Evolutionary conservation across 805 yeast species (phyloP), one percentile per base, ranked within the genome.

Genomic region (Wickerhamiella kurtzmanii): DNA sequence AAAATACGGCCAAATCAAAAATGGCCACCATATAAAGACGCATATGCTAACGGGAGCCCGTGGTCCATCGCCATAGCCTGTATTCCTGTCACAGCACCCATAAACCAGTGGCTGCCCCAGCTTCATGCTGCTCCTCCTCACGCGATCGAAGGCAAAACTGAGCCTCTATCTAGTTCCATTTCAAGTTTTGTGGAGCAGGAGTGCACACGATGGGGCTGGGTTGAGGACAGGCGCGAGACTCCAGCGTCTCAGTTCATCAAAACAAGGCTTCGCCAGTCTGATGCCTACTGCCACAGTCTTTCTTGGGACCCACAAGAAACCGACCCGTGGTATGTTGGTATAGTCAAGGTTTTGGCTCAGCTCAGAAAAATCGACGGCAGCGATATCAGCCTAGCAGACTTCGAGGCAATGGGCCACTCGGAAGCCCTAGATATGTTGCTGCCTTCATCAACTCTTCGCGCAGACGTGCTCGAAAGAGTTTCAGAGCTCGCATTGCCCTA

Each of bases 271-370:
- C 51, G 61, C 5, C 47, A 49, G n/a, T 49, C 58, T 1, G 68
- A 64, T 38, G 51, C 44, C 39, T 57, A 47, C 38, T 53, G 57
- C 18, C 32, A 35, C 13, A 35, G 59, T 2, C 50, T 51, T 1
- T 48, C 48, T 4, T 44, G 49, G 43, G 43, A 50, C 18, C 50
- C 59, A 2, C 44, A 41, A 11, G 50, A 47, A 1, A 49, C 53
- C 15, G 41, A 40, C 2, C 46, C 44, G 5, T 64, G 67, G 67
- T 47, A 54, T 8, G 49, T 48, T 17, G 67, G 67, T 2, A 49
- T 59, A 3, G 56, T 56, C 19, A 44, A 54, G 13, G 63, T 62
- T 6, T 47, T 64, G 28, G 48, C 49, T 35, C 45, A 48, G 37
- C 56, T 47, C 22, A 47, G 63, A 11, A 41, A 47, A 5, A 42